Base-by-base conservation (phyloP, 768 basidiomycete genomes). In the Boletus tylopilopsis region DNA sequence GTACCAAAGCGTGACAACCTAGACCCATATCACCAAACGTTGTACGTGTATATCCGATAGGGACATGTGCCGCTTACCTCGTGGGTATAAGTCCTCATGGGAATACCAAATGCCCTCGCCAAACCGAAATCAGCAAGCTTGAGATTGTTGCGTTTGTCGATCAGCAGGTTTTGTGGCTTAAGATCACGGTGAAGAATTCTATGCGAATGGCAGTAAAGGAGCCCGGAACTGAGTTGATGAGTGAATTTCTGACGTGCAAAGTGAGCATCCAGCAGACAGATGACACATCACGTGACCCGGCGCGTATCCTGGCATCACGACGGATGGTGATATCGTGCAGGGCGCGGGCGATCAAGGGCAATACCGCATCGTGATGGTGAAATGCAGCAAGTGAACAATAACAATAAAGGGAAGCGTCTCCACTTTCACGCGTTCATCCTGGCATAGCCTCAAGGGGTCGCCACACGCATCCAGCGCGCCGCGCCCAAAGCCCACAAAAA, bases 1-100 rank as follows among this genome's bases (percentile, higher is more conserved):
- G 67, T 99, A 99, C 96, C 96, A 99, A 33, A 99, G 78, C 10
- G 96, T 99, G 19, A 99, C 96, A 41, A 99, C 96, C 96, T 99
- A 64, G 5, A 11, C 18, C 23, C 49, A 53, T 51, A 30, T 4
- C 29, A 30, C 29, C 42, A 68, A 36, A 18, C 10, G 19, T 30
- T 39, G 24, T 16, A 21, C 8, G 36, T 35, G 19, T 24, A 23
- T 21, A 18, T 16, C 25, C 13, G 32, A 30, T 25, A 38, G 8
- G n/a, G 38, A 45, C 47, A 50, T 22, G 42, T n/a, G 46, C 51
- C 30, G 54, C 76, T 52, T 52, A 92, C 95, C 79, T 99, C 96
- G 64, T 98, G 96, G 15, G 95, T 99, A 68, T 98, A 99, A n/a
- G 95, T 96, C 59, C 96, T 78, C 76, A 99, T 85, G 35, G 96